phyloP scores from a whole-genome alignment of 1,139 yeast species.

The Candida sanyaensis region DNA sequence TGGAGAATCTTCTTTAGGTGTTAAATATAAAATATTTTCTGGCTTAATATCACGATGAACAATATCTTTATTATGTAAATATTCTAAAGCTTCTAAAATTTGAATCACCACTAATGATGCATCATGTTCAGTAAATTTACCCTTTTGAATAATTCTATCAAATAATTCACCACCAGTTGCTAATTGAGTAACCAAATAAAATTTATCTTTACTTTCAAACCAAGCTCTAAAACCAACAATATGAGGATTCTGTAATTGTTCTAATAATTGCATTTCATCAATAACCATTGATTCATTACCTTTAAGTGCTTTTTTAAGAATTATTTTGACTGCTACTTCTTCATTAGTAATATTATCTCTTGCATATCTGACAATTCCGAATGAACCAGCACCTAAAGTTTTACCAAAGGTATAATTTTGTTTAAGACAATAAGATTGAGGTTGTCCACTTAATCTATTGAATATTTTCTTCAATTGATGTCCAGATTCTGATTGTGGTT shows the following conservation, averaged over 20 bases:
- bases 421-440: slow-evolving; percentile 66
- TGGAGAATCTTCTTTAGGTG: slow-evolving; percentile 54
- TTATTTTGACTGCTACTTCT: slow-evolving; percentile 84
- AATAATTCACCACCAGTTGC: slow-evolving; percentile 94
- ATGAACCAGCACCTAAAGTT: slow-evolving; percentile 89
- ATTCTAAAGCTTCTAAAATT: slow-evolving; percentile 70
- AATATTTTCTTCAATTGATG: slow-evolving; percentile 35
- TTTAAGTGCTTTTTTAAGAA: slow-evolving; percentile 76
- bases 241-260: slow-evolving; percentile 71
- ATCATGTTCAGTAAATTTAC: slow-evolving; percentile 81
- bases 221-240: slow-evolving; percentile 83
- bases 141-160: slow-evolving; percentile 75
- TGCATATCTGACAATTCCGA: slow-evolving; percentile 86
- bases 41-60: slow-evolving; percentile 94
- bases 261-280: slow-evolving; percentile 73
- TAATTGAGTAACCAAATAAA: slow-evolving; percentile 72
- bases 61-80: slow-evolving; percentile 71
- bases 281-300: slow-evolving; percentile 72
- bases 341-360: slow-evolving; percentile 57
- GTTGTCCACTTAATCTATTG: slow-evolving; percentile 70
- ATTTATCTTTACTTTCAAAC: slow-evolving; percentile 83
- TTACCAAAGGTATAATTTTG: slow-evolving; percentile 69
- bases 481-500: slow-evolving; percentile 10
- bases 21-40: slow-evolving; percentile 75
- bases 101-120: slow-evolving; percentile 73